Evolutionary conservation across 2,329 filamentous ascomycete species (phyloP), one percentile per base, ranked within the genome.

Genomic region (Emmonsiellopsis sp.): DNA sequence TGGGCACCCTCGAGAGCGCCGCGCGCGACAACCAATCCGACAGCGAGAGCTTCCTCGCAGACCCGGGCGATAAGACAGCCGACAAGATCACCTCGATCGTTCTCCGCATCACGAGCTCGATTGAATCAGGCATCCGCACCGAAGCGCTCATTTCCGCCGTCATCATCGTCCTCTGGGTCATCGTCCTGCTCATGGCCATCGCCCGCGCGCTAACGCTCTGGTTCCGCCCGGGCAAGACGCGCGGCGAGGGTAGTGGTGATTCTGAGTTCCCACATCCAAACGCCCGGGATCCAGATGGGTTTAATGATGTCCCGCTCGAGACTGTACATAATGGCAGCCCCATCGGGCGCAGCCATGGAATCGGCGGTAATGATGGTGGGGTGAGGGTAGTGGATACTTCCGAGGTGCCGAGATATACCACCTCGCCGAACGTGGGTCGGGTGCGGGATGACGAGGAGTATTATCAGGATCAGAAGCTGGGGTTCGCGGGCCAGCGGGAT

Each of bases 11-110:
- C 34, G 76, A 74, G 30, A 77, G 77, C 61, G 68, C 81, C 46
- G 69, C 73, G 54, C 67, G 71, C 51, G 70, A 71, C 52, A 67
- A 79, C 45, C 80, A 79, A 38, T 80, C 86, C 59, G 75, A 76
- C 9, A 62, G 64, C 8, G 75, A 80, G 51, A 77, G 85, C 51
- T 93, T 97, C 68, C 81, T 97, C 47, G 79, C 89, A n/a, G 82
- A 85, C 55, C 84, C 90, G 0, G 83, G 83, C 32, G 81, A 79
- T 58, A 80, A 83, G 54, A 85, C 90, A 7, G 84, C 83, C 40
- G 88, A 96, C 71, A 86, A 91, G 64, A 87, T 97, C 61, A 87
- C 85, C 13, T 83, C 79, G 56, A 87, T 89, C 20, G 81, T 97
- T 42, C 67, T 79, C 54, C 79, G 83, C 58, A 85, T 96, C 55